Evolutionary conservation across 1,139 yeast genomes (phyloP), one percentile per base, ranked within the genome.

Genomic region (Tardiomyces depauwii): DNA sequence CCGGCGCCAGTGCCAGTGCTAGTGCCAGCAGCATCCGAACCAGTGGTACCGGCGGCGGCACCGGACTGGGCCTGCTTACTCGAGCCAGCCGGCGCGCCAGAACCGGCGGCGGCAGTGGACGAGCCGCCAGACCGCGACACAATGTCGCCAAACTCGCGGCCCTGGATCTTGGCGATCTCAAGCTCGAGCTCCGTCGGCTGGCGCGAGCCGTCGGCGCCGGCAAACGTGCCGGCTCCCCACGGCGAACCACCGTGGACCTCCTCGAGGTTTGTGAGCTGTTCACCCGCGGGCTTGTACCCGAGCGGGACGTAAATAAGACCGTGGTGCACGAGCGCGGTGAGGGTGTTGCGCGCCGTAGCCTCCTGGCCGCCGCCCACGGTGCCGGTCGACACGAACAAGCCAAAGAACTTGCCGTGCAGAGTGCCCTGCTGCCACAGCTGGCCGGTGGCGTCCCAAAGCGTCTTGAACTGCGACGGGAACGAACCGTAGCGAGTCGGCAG

Each of bases 141-240:
- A 40, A 57, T 68, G 61, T 72, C 69, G 63, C 70, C 76, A 67
- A 81, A 81, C 49, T 70, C 63, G 56, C 71, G 68, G 62, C 88
- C 89, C 68, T 82, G 89, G 52, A 66, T 68, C 45, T 58, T 55
- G 44, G 85, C 87, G 51, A 80, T 59, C 58, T 76, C 72, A 62
- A 72, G 65, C 67, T 82, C 89, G 48, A 78, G 68, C 41, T 68
- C 75, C 46, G 75, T 59, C 39, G 85, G 81, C 53, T 67, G 65
- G 67, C 88, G 77, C 19, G 82, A 74, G 51, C 88, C 87, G 57
- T 79, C 85, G 44, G 71, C 71, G 58, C 78, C 85, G 39, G 87
- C 83, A 53, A 73, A 71, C 48, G 84, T 68, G 59, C 89, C 89
- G 42, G 91, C 85, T 64, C 87, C 87, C 82, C 85, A 82, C 45